These are phyloP conservation scores for Chaetomium olivaceum DNA, from an alignment of 2,329 filamentous ascomycete species.

Conservation along the genomic window DNA sequence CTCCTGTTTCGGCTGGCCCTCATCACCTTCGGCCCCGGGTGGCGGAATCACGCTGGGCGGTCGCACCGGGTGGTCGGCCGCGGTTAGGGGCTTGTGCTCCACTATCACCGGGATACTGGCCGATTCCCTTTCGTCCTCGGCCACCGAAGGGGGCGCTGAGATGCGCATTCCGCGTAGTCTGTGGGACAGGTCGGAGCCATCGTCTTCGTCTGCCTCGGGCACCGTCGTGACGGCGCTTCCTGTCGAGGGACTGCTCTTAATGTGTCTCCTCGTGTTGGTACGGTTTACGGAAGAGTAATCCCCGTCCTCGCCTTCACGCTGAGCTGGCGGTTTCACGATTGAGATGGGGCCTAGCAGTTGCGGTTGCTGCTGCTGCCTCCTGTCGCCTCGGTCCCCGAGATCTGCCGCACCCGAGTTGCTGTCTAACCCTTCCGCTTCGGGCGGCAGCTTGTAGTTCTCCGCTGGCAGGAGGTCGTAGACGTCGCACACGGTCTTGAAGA, in stretches of 20 bases:
- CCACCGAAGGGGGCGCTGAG: conserved; percentile 50
- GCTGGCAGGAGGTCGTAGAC: conserved; percentile 83
- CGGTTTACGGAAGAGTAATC: conserved; percentile 54
- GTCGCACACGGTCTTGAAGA: conserved; percentile 98
- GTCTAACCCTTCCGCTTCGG: conserved; percentile 86
- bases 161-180: conserved; percentile 52
- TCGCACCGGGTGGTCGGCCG: conserved; percentile 24
- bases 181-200: conserved; percentile 50
- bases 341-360: conserved; percentile 20
- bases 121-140: conserved; percentile 50
- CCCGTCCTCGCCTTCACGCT: conserved; percentile 44
- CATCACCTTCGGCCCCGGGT: conserved; percentile 4
- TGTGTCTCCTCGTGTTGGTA: conserved; percentile 79
- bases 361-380: conserved; percentile 26
- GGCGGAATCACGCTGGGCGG: conserved; percentile 31
- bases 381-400: conserved; percentile 16
- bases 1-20: conserved; percentile 3
- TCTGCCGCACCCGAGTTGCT: conserved; percentile 26
- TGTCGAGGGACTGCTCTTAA: conserved; percentile 75
- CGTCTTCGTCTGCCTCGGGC: conserved; percentile 79
- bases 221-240: conserved; percentile 79
- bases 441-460: conserved; percentile 93
- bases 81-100: conserved; percentile 34
- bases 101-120: conserved; percentile 44
- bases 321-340: conserved; percentile 30